Conservation (phyloP, 2,329 filamentous ascomycete genomes). For the Aspergillus sp. region DNA sequence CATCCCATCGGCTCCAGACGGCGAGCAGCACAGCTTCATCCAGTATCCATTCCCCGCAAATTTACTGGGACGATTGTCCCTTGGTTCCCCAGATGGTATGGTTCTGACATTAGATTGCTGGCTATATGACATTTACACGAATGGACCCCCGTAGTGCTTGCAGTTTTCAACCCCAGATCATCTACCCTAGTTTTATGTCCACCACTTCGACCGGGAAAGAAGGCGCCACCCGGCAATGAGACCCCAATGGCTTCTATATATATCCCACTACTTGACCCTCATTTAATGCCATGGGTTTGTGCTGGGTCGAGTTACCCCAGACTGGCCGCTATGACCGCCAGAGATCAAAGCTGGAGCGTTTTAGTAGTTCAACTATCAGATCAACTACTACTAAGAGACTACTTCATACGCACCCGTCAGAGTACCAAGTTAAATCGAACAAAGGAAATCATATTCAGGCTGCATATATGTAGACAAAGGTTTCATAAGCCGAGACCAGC, state of each 20-base stretch:
- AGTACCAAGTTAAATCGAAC: slow-evolving; percentile 22
- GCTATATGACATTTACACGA: neutral
- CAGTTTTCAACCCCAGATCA: too few species aligned
- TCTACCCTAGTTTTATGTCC: too few species aligned
- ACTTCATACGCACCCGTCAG: neutral
- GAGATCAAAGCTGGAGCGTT: too few species aligned
- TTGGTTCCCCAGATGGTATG: neutral
- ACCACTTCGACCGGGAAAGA: neutral
- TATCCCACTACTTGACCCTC: neutral
- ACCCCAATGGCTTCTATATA: slow-evolving; percentile 1
- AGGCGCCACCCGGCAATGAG: neutral
- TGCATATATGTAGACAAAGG: slow-evolving; percentile 29
- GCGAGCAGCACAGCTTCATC: neutral
- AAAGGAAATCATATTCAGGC: slow-evolving; percentile 39
- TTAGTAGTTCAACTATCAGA: neutral
- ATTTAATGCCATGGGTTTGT: neutral
- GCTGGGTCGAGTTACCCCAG: neutral
- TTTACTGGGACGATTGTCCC: neutral
- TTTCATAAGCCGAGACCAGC: slow-evolving; percentile 25
- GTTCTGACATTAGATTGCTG: neutral
- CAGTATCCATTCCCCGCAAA: neutral
- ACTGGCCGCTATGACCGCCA: neutral
- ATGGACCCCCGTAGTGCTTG: too few species aligned
- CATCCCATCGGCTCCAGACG: slow-evolving; percentile 9
- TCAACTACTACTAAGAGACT: too few species aligned